Base-by-base conservation (phyloP, 106 monocot genomes). In the Acorus calamus region DNA sequence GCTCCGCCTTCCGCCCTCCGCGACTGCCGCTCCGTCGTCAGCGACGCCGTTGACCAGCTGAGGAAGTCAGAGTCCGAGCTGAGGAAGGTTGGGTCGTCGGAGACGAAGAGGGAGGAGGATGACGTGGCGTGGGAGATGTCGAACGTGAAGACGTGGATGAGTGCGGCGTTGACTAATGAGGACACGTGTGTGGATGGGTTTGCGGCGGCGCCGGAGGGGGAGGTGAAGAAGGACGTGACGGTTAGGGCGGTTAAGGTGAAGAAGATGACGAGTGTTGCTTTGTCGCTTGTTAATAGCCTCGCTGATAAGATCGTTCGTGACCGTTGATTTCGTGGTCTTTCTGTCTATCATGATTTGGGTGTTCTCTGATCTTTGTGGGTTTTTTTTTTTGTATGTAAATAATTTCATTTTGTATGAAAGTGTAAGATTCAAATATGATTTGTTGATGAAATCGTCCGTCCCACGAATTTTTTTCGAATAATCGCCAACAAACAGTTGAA, bases 251-350 rank as follows among this genome's bases (percentile, higher is more conserved):
- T 55, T 3, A n/a, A 6, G 14, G 71, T 54, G 2, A 66, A 62
- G 84, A 14, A 61, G 73, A 78, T 51, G 44, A 81, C 81, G 11
- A 86, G 91, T 65, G 81, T 73, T 47, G 76, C 91, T 2, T 79
- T 92, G 42, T 86, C 83, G 3, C 80, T 91, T 14, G 75, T 83
- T n/a, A 83, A 83, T 50, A 10, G 14, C 4, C 79, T 86, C 54
- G 74, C 28, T 28, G 28, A 28, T 28, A 28, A 28, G 28, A 28
- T 28, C 28, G 28, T 28, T 28, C 28, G 0, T 28, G 28, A 1
- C 28, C 28, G 28, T 28, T 28, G 28, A 28, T 28, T 28, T 28
- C 28, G 28, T 28, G 28, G 28, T 28, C 28, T 28, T 28, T 28
- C 28, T 28, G 0, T 28, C 28, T 0, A 28, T 28, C 28, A 28